Evolutionary conservation across 768 basidiomycete genomes (phyloP).

Genomic region (Fistulinella prunicolor): DNA sequence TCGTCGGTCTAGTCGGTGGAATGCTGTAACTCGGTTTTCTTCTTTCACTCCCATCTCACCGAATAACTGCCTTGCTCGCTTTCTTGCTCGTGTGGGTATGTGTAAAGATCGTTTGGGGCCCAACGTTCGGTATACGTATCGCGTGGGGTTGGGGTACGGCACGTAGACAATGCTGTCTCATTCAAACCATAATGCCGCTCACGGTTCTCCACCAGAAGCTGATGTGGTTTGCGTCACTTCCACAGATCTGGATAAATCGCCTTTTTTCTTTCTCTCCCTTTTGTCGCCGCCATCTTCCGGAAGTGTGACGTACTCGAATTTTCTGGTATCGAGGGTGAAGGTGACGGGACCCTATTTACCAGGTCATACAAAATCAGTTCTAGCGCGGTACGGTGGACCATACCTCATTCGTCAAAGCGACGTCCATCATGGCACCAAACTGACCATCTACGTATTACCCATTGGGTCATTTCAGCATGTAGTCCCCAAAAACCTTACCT

Average conservation of each 20-base stretch:
- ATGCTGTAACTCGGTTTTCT: slow-evolving; percentile 49
- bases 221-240: too few species aligned
- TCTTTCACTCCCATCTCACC: slow-evolving; percentile 9
- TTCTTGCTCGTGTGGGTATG: not conserved
- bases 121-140: not conserved
- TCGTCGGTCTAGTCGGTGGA: slow-evolving; percentile 63
- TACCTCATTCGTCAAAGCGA: slow-evolving; percentile 85
- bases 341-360: slow-evolving; percentile 72
- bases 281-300: slow-evolving; percentile 7
- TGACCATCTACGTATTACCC: slow-evolving; percentile 65
- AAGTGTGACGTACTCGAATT: slow-evolving; percentile 60
- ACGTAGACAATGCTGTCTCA: not conserved
- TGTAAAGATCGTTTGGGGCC: not conserved
- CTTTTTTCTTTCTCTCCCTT: slow-evolving; percentile 10
- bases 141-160: not conserved
- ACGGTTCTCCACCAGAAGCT: slow-evolving; percentile 4
- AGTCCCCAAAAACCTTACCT: slow-evolving; percentile 42
- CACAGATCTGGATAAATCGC: slow-evolving; percentile 4
- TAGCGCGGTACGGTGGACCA: slow-evolving; percentile 8
- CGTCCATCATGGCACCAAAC: slow-evolving; percentile 97
- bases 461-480: not conserved
- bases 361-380: slow-evolving; percentile 2
- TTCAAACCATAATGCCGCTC: slow-evolving; percentile 2
- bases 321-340: slow-evolving; percentile 79
- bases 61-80: not conserved